phyloP scores from a whole-genome alignment of 257 asterid species.

The Nicotiana benthamiana region DNA sequence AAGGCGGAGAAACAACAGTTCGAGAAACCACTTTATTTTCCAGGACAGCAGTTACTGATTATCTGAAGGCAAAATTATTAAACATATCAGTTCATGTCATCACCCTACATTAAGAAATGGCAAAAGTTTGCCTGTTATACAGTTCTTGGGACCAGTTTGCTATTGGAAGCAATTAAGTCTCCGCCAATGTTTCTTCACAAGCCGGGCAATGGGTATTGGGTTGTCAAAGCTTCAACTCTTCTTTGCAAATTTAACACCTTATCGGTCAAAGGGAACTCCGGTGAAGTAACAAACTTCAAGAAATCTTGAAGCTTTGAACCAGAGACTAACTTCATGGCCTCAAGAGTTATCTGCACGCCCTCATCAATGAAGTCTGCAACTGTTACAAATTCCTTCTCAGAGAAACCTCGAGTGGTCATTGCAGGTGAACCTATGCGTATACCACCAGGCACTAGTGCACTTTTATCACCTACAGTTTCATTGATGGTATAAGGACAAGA shows the following conservation, averaged over 20 bases:
- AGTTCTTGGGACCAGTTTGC: background rate
- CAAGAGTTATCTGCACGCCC: slow-evolving; percentile 71
- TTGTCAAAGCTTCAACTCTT: slow-evolving; percentile 72
- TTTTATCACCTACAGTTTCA: slow-evolving; percentile 61
- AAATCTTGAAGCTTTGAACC: slow-evolving; percentile 85
- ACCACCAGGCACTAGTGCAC: slow-evolving; percentile 92
- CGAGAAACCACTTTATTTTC: background rate
- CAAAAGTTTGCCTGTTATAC: background rate
- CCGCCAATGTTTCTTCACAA: slow-evolving; percentile 25
- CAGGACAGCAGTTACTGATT: background rate
- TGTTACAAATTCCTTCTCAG: slow-evolving; percentile 50
- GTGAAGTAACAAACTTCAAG: slow-evolving; percentile 51
- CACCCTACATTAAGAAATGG: background rate
- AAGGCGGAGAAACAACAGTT: background rate
- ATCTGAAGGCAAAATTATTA: background rate
- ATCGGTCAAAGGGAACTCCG: slow-evolving; percentile 60
- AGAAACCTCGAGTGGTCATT: slow-evolving; percentile 89
- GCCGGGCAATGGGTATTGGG: slow-evolving; percentile 82
- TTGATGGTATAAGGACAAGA: background rate
- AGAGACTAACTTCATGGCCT: slow-evolving; percentile 59
- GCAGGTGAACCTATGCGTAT: slow-evolving; percentile 93
- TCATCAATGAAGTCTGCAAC: slow-evolving; percentile 83
- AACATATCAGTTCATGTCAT: background rate
- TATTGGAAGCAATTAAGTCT: background rate
- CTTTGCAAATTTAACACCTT: slow-evolving; percentile 44